Conservation (phyloP, 306 rosid genomes). For the Crotalaria pallida region DNA sequence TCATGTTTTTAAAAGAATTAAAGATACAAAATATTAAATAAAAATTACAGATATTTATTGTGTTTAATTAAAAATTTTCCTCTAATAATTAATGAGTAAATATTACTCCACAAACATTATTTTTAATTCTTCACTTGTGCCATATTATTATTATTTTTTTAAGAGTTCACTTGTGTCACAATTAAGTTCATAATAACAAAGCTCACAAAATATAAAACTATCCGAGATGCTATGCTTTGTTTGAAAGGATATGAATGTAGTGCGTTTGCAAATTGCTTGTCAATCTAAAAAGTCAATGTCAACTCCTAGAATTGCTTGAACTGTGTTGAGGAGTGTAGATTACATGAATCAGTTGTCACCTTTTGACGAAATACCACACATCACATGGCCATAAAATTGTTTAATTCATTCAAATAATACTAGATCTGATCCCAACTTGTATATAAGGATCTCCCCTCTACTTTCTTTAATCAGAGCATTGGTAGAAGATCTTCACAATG, state of each 20-base stretch:
- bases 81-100: too few species aligned
- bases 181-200: too few species aligned
- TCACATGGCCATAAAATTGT: not conserved
- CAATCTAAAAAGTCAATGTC: not conserved
- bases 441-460: not conserved
- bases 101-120: too few species aligned
- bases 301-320: not conserved
- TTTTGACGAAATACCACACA: not conserved
- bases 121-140: too few species aligned
- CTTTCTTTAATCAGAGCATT: not conserved
- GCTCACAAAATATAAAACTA: too few species aligned
- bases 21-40: too few species aligned
- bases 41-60: too few species aligned
- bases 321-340: not conserved
- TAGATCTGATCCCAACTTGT: not conserved
- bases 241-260: not conserved
- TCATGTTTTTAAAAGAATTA: too few species aligned
- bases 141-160: too few species aligned
- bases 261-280: not conserved
- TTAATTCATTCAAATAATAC: not conserved
- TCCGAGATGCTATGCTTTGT: too few species aligned
- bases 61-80: too few species aligned
- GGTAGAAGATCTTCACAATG: not conserved
- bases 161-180: too few species aligned
- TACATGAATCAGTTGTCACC: not conserved